phyloP scores from a whole-genome alignment of 306 rosid genomes.

The Begonia fuchsioides region DNA sequence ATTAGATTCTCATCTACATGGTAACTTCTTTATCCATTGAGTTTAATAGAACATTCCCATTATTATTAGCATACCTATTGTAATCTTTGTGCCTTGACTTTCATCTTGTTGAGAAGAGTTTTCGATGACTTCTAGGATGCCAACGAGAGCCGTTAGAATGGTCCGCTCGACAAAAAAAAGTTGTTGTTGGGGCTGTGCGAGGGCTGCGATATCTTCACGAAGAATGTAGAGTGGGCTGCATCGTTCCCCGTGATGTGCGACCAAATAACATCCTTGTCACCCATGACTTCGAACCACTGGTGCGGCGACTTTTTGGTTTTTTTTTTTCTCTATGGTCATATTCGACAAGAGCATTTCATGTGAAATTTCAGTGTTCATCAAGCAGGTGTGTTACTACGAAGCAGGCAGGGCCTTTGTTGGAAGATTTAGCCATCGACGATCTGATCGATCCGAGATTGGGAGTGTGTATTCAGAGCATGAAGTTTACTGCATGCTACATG shows the following conservation, averaged over 20 bases:
- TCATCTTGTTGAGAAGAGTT: conserved; percentile 2
- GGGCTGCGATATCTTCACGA: conserved; percentile 94
- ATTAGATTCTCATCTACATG: too few relatives aligned
- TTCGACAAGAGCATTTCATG: background rate
- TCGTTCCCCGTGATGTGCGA: conserved; percentile 98
- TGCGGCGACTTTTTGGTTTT: conserved; percentile 5
- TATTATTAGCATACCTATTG: too few relatives aligned
- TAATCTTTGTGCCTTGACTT: too few relatives aligned
- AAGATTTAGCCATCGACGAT: too few relatives aligned
- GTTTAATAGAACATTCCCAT: too few relatives aligned
- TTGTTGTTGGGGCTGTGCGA: conserved; percentile 93
- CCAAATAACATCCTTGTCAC: too few relatives aligned
- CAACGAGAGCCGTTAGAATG: conserved; percentile 62
- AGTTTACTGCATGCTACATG: conserved; percentile 82
- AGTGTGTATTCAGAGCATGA: conserved; percentile 58
- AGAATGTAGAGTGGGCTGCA: conserved; percentile 98
- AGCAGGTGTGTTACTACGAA: background rate
- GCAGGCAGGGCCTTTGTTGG: conserved; percentile 84
- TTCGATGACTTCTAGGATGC: conserved; percentile 37
- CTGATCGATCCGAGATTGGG: conserved; percentile 81
- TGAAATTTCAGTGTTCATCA: background rate
- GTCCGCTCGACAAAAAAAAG: conserved; percentile 84
- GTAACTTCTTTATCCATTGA: conserved; percentile 13
- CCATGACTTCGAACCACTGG: conserved; percentile 98
- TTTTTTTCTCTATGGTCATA: too few relatives aligned